phyloP scores from a whole-genome alignment of 129 eudicot species.

The Erigeron canadensis region DNA sequence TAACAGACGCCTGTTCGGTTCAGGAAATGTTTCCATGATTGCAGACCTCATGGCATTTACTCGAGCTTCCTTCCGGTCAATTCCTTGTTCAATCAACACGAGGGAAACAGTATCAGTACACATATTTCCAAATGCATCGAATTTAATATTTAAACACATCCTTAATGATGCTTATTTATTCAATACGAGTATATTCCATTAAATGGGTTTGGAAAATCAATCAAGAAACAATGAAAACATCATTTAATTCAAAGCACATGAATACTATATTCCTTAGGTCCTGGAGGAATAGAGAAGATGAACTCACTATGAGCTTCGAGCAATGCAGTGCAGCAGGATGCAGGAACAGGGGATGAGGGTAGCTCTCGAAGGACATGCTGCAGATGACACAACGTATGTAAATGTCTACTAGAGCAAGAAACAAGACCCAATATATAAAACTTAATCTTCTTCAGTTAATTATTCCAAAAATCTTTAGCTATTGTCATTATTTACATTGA shows the following conservation, averaged over 20 bases:
- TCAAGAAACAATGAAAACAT: not conserved
- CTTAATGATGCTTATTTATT: constrained; percentile 9
- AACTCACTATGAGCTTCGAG: constrained; percentile 87
- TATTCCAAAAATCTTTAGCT: not conserved
- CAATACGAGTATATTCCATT: not conserved
- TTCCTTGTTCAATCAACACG: constrained; percentile 44
- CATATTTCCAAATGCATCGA: not conserved
- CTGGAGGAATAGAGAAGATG: constrained; percentile 16
- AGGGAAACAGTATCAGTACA: constrained; percentile 13
- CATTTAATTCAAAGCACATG: not conserved
- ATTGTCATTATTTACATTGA: constrained; percentile 1
- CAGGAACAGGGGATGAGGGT: constrained; percentile 98
- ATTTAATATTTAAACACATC: not conserved
- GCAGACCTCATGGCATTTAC: constrained; percentile 78
- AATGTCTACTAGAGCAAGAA: constrained; percentile 11
- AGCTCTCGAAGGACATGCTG: constrained; percentile 98
- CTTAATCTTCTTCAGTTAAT: not conserved
- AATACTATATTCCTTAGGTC: not conserved
- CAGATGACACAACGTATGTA: constrained; percentile 16
- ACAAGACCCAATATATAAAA: not conserved
- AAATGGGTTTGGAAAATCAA: not conserved
- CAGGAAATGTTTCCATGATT: constrained; percentile 82
- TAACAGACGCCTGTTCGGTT: constrained; percentile 84
- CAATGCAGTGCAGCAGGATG: constrained; percentile 91
- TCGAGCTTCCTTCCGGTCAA: constrained; percentile 82